These are phyloP conservation scores for Pholiota conissans DNA, from an alignment of 768 basidiomycete species.

Conservation along the genomic window DNA sequence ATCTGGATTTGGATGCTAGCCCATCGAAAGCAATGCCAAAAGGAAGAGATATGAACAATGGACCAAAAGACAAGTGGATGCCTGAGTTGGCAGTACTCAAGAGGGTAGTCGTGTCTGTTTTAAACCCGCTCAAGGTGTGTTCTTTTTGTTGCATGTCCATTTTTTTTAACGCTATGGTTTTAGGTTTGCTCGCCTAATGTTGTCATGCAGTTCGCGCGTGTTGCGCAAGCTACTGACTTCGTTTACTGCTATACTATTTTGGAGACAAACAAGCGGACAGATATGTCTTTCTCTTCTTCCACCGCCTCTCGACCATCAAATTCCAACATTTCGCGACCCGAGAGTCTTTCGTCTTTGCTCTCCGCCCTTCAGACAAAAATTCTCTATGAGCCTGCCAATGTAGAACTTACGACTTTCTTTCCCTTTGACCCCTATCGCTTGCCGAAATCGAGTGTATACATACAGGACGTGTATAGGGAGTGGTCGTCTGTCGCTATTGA, in stretches of 20 bases:
- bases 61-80: slow-evolving; percentile 75
- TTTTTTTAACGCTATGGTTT: slow-evolving; percentile 1
- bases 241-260: slow-evolving; percentile 93
- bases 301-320: slow-evolving; percentile 14
- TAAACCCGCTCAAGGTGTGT: slow-evolving; percentile 88
- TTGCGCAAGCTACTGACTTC: slow-evolving; percentile 89
- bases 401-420: slow-evolving; percentile 92
- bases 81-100: slow-evolving; percentile 75
- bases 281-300: slow-evolving; percentile 34
- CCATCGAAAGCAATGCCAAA: background rate
- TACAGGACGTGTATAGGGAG: slow-evolving; percentile 84
- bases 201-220: slow-evolving; percentile 89
- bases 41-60: background rate
- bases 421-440: slow-evolving; percentile 98
- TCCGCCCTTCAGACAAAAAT: slow-evolving; percentile 14
- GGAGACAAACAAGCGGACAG: slow-evolving; percentile 79
- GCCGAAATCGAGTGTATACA: slow-evolving; percentile 72
- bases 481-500: slow-evolving; percentile 85
- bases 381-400: slow-evolving; percentile 35
- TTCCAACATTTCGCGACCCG: background rate
- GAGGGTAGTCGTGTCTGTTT: slow-evolving; percentile 72
- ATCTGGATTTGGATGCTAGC: slow-evolving; percentile 11
- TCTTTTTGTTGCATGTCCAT: background rate
- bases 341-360: slow-evolving; percentile 6
- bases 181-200: slow-evolving; percentile 91